Percentiles rank a stretch among this genome's conserved stretches.
Evolutionary conservation across 2,329 filamentous ascomycete species (phyloP).

Genomic region (Magnaporthiopsis rhizophila): DNA sequence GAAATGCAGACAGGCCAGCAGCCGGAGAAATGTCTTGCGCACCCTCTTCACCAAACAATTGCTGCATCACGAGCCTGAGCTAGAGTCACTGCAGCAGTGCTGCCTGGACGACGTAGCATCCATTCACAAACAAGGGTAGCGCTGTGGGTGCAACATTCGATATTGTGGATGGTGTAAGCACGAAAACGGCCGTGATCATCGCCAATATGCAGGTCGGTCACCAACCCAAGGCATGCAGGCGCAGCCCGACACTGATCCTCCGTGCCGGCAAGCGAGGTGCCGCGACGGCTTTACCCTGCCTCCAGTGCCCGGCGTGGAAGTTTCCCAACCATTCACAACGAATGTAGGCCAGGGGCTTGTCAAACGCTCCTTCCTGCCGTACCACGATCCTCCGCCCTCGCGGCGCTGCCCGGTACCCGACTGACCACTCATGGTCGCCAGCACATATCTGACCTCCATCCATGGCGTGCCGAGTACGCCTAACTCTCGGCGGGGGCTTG

Average conservation of each 20-base stretch:
- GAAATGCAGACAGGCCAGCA: background rate
- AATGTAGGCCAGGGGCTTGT: background rate
- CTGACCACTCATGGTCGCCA: background rate
- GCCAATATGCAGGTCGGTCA: background rate
- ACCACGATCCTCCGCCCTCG: background rate
- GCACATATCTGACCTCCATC: background rate
- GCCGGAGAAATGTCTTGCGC: background rate
- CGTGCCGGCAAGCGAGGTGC: too few species aligned
- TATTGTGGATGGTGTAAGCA: background rate
- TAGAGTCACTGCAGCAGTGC: background rate
- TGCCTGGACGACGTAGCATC: background rate
- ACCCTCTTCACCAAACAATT: background rate
- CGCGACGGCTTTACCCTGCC: too few species aligned
- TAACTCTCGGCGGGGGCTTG: background rate
- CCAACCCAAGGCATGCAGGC: background rate
- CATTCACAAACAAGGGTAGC: background rate
- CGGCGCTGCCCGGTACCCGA: background rate
- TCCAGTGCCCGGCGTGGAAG: background rate
- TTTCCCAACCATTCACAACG: background rate
- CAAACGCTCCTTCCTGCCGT: background rate
- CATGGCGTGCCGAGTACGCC: too few species aligned
- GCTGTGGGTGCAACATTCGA: background rate
- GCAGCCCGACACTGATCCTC: too few species aligned
- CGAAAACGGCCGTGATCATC: background rate
- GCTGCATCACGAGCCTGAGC: background rate